A percentile compares a stretch with the other conserved stretches of the same genome.
phyloP scores from a whole-genome alignment of 2,329 filamentous ascomycete species.

The Phaeosphaeria sp. region DNA sequence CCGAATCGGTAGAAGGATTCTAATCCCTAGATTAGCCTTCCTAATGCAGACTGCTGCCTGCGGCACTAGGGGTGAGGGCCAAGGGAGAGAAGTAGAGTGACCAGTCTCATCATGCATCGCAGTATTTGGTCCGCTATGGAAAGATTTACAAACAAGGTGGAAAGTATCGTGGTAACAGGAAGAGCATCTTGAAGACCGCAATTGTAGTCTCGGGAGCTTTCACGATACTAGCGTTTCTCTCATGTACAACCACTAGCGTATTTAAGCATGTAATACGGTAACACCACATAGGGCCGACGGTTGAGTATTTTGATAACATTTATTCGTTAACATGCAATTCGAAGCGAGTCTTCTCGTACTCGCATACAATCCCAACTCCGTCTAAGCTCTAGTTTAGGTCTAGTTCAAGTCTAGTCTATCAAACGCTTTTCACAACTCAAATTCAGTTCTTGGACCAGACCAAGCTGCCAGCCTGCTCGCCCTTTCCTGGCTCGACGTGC shows the following conservation, averaged over 20 bases:
- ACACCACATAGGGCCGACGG: no score
- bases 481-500: constrained; percentile 26
- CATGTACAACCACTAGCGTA: no score
- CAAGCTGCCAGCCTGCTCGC: constrained; percentile 18
- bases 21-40: background rate
- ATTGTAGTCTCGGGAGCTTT: no score
- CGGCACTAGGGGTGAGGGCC: background rate
- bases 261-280: no score
- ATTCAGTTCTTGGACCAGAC: constrained; percentile 41
- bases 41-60: background rate
- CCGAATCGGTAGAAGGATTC: background rate
- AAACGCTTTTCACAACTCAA: background rate
- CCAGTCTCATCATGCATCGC: no score
- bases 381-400: background rate
- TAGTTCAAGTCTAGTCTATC: background rate
- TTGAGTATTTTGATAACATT: background rate
- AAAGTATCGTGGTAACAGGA: no score
- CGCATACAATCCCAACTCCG: background rate
- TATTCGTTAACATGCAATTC: background rate
- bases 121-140: no score
- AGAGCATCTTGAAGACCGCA: no score
- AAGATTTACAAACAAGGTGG: no score
- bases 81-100: no score
- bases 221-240: no score
- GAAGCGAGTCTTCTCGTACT: background rate